Evolutionary conservation across 805 yeast species (phyloP).

Genomic region (Hanseniaspora taiwanica): DNA sequence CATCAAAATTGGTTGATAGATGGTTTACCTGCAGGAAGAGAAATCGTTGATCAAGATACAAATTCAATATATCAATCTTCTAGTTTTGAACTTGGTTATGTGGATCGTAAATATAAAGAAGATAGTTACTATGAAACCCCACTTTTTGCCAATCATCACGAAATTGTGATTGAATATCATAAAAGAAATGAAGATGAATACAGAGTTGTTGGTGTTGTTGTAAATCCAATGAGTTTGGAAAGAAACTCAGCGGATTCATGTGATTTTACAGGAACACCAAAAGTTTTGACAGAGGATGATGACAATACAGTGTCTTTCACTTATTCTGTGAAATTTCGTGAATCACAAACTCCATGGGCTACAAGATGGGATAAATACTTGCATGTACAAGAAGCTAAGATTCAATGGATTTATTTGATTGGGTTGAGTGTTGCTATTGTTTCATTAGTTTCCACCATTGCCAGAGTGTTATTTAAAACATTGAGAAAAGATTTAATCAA

Average conservation of each 20-base stretch:
- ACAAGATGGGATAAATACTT: constrained; percentile 97
- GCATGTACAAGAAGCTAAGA: constrained; percentile 80
- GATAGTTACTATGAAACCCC: constrained; percentile 22
- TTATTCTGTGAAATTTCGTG: constrained; percentile 67
- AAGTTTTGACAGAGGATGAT: constrained; percentile 34
- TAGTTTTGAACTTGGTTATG: constrained; percentile 69
- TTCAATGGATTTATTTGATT: constrained; percentile 90
- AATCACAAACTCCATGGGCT: constrained; percentile 79
- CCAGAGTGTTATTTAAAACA: constrained; percentile 66
- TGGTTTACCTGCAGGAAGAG: constrained; percentile 83
- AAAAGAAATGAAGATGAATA: constrained; percentile 48
- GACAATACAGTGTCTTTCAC: constrained; percentile 59
- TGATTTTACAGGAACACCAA: constrained; percentile 25
- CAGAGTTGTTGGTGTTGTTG: constrained; percentile 86
- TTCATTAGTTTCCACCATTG: constrained; percentile 62
- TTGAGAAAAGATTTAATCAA: constrained; percentile 73
- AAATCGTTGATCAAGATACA: constrained; percentile 43
- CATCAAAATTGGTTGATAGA: constrained; percentile 88
- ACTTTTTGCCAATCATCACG: constrained; percentile 67
- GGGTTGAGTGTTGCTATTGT: constrained; percentile 76
- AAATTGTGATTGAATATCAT: constrained; percentile 72
- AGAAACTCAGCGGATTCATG: constrained; percentile 28
- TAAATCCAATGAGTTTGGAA: constrained; percentile 50
- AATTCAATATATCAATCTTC: constrained; percentile 54
- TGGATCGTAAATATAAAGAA: constrained; percentile 31